These are phyloP conservation scores for Arctium lappa DNA, from an alignment of 129 eudicot genomes.

Conservation along the genomic window DNA sequence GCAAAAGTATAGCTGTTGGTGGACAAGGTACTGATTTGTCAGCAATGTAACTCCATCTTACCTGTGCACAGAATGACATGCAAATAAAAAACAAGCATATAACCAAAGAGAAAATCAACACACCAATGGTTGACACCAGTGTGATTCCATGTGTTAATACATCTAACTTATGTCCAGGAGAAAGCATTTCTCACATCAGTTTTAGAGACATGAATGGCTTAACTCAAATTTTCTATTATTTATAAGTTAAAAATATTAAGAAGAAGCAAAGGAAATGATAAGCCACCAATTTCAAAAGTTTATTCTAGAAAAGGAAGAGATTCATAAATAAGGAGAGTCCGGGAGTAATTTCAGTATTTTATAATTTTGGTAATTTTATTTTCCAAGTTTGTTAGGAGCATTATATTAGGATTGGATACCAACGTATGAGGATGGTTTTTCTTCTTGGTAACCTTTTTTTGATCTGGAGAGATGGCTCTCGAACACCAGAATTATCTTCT, in stretches of 20 bases:
- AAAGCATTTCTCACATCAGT: neutral
- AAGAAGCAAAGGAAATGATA: neutral
- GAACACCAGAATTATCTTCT: too few species aligned
- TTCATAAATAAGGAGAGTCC: too few species aligned
- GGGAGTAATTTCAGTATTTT: too few species aligned
- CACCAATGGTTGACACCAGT: neutral
- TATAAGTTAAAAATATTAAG: neutral
- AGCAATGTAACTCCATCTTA: slow-evolving; percentile 88
- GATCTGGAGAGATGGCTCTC: too few species aligned
- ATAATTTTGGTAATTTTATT: too few species aligned
- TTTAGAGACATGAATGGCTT: neutral
- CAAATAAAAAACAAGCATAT: slow-evolving; percentile 4
- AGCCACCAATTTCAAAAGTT: too few species aligned
- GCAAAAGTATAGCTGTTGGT: slow-evolving; percentile 94
- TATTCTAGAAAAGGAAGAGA: too few species aligned
- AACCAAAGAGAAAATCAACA: neutral
- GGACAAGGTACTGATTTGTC: slow-evolving; percentile 69
- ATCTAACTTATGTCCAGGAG: neutral
- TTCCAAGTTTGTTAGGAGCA: too few species aligned
- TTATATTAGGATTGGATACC: too few species aligned
- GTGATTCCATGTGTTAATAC: neutral
- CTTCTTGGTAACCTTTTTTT: too few species aligned
- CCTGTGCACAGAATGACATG: slow-evolving; percentile 45
- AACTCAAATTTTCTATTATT: neutral
- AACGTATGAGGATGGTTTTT: too few species aligned